These are phyloP conservation scores for Fusarium sororula DNA, from an alignment of 2,329 filamentous ascomycete species.

Conservation along the genomic window DNA sequence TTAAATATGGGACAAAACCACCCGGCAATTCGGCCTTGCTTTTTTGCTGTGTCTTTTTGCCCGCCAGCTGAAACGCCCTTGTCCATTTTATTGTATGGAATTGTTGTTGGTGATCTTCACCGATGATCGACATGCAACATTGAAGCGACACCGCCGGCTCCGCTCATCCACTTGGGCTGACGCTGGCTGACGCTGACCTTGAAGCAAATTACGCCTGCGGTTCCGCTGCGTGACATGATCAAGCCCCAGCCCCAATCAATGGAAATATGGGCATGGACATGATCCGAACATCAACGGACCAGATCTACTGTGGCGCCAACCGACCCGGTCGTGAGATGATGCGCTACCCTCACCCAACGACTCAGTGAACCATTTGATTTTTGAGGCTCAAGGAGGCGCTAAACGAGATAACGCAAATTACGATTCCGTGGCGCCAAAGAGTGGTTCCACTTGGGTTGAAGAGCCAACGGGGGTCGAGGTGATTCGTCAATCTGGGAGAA, in stretches of 20 bases:
- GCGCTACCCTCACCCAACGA: not conserved
- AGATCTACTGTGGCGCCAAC: not conserved
- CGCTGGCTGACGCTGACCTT: not conserved
- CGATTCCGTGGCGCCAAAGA: not conserved
- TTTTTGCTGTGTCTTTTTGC: too few species aligned
- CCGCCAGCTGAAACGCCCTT: not conserved
- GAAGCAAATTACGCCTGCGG: conserved; percentile 16
- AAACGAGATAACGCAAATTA: conserved; percentile 17
- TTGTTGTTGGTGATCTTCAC: not conserved
- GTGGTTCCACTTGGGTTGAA: not conserved
- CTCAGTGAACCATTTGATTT: conserved; percentile 5
- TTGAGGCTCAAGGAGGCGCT: conserved; percentile 24
- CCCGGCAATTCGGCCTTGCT: not conserved
- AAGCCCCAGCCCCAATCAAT: not conserved
- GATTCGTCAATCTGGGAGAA: conserved; percentile 1
- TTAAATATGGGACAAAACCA: not conserved
- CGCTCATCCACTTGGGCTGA: conserved; percentile 1
- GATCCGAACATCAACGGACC: conserved; percentile 3
- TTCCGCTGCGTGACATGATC: conserved; percentile 15
- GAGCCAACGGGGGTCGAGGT: not conserved
- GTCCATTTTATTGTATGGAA: not conserved
- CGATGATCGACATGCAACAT: conserved; percentile 1
- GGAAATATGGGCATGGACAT: not conserved
- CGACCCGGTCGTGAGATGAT: not conserved
- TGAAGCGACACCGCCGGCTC: not conserved